Percentiles rank a stretch among this genome's conserved stretches.
Evolutionary conservation across 2,329 filamentous ascomycete genomes (phyloP).

Genomic region (Fusarium musae): DNA sequence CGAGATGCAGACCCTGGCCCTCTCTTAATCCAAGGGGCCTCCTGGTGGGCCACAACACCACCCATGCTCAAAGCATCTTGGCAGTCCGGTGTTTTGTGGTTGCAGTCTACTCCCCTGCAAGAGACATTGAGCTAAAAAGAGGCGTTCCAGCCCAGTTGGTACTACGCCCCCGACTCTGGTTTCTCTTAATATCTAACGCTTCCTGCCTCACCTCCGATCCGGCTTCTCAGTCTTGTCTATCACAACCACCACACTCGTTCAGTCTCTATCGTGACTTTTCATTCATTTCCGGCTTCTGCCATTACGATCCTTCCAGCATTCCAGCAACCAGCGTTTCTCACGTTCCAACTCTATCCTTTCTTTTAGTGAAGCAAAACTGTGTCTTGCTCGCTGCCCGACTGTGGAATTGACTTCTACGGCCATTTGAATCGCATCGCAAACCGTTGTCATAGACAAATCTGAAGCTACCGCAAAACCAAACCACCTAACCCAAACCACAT

Average conservation of each 20-base stretch:
- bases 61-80: slow-evolving; percentile 36
- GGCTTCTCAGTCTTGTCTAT: slow-evolving; percentile 39
- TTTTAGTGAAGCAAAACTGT: slow-evolving; percentile 48
- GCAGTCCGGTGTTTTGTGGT: slow-evolving; percentile 45
- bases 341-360: slow-evolving; percentile 39
- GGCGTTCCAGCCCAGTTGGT: slow-evolving; percentile 36
- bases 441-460: slow-evolving; percentile 42
- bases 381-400: slow-evolving; percentile 42
- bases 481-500: slow-evolving; percentile 24
- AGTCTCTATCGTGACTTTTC: slow-evolving; percentile 46
- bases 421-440: slow-evolving; percentile 32
- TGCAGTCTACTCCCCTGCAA: slow-evolving; percentile 38
- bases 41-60: slow-evolving; percentile 36
- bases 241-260: slow-evolving; percentile 38
- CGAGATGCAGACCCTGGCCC: slow-evolving; percentile 14
- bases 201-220: slow-evolving; percentile 36
- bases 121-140: slow-evolving; percentile 38
- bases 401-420: slow-evolving; percentile 50
- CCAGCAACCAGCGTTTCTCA: slow-evolving; percentile 35
- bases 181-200: slow-evolving; percentile 45
- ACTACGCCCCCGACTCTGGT: slow-evolving; percentile 35
- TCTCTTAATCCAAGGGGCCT: slow-evolving; percentile 38
- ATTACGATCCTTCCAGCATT: slow-evolving; percentile 46
- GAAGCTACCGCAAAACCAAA: slow-evolving; percentile 27
- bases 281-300: slow-evolving; percentile 44